Evolutionary conservation across 2,329 filamentous ascomycete species (phyloP).

Genomic region (Plenodomus lindquistii): DNA sequence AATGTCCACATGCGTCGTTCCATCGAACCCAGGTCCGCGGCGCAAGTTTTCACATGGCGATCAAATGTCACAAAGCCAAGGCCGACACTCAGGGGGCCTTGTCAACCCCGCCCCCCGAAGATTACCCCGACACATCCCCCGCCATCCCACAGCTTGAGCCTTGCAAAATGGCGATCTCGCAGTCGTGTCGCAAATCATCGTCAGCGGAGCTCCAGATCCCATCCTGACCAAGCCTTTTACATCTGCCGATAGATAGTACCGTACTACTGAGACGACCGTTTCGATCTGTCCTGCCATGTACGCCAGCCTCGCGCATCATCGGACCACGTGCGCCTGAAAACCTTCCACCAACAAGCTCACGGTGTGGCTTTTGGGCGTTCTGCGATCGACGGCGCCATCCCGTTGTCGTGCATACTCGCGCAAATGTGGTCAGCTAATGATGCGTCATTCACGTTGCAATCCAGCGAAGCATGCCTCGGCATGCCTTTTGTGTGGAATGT

Average conservation of each 20-base stretch:
- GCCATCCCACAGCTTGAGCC: background rate
- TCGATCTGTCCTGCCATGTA: background rate
- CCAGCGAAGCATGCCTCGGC: constrained; percentile 5
- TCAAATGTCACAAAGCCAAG: too few species aligned
- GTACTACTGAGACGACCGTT: background rate
- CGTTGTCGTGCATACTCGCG: background rate
- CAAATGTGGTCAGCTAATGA: background rate
- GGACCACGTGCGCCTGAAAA: background rate
- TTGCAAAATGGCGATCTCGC: background rate
- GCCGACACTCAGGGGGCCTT: background rate
- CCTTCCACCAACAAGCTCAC: background rate
- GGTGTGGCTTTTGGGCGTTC: background rate
- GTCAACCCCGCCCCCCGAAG: background rate
- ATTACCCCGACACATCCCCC: background rate
- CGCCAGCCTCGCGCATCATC: background rate
- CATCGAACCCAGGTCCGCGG: too few species aligned
- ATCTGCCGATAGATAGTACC: background rate
- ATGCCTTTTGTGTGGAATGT: background rate
- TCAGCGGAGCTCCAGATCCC: background rate
- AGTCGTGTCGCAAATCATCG: background rate
- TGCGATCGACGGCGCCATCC: constrained; percentile 3
- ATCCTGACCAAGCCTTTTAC: background rate
- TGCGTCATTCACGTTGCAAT: background rate
- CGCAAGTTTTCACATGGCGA: too few species aligned
- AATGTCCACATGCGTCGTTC: too few species aligned